Evolutionary conservation across 257 asterid species (phyloP).

Genomic region (Gynochthodes officinalis): DNA sequence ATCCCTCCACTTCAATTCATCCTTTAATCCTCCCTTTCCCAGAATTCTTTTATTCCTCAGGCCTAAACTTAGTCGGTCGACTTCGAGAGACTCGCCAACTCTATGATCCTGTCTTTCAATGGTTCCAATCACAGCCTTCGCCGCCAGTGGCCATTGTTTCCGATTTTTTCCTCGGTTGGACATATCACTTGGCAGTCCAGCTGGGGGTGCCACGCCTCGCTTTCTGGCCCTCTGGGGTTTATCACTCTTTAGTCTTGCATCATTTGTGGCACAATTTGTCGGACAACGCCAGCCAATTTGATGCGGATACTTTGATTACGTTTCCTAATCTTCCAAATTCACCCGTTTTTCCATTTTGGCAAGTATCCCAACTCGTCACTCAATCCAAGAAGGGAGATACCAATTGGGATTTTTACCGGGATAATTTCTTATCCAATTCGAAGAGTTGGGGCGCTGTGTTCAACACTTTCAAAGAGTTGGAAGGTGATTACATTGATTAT

Average conservation of each 20-base stretch:
- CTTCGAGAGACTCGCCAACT: constrained; percentile 18
- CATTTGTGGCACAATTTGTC: constrained; percentile 20
- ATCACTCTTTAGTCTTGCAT: not conserved
- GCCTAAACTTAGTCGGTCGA: not conserved
- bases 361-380: constrained; percentile 13
- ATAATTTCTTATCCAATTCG: constrained; percentile 8
- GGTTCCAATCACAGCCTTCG: constrained; percentile 25
- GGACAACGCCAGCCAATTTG: not conserved
- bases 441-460: constrained; percentile 24
- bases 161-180: constrained; percentile 35
- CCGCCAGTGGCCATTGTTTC: constrained; percentile 30
- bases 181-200: constrained; percentile 13
- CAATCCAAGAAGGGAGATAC: constrained; percentile 20
- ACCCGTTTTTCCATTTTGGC: constrained; percentile 18
- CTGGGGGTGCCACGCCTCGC: constrained; percentile 24
- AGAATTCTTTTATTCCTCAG: not conserved
- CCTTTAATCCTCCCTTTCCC: constrained; percentile 26
- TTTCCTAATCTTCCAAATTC: constrained; percentile 21
- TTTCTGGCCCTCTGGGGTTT: constrained; percentile 28
- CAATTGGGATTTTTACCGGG: constrained; percentile 20
- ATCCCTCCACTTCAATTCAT: constrained; percentile 15
- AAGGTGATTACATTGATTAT: constrained; percentile 13
- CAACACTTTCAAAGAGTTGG: constrained; percentile 21
- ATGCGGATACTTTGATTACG: not conserved
- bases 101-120: constrained; percentile 18